Base-by-base conservation (phyloP, 2,329 filamentous ascomycete species). In the Hypocreales sp. region DNA sequence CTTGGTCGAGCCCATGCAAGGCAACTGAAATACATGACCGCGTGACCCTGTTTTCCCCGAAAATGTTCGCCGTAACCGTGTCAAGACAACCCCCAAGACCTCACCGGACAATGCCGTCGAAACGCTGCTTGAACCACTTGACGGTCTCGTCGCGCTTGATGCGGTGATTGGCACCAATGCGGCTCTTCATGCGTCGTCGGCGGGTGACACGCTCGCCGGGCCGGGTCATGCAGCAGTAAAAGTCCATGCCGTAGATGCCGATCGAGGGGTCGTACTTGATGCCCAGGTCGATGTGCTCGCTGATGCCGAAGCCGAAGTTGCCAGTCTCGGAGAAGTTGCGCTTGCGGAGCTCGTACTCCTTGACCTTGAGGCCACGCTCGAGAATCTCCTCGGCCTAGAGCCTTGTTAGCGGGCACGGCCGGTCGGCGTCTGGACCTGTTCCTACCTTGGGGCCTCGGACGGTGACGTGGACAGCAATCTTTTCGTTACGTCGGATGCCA, bases 401-500 rank as follows among this genome's bases (percentile, higher is more conserved):
- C 11, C 8, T 35, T 35, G 38, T 55, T 43, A 52, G 43, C 25
- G 6, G 15, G 10, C 16, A 5, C 4, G 14, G 9, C n/a, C 5
- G 9, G 5, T 16, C 10, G 14, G 8, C 15, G 11, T 23, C 12
- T 5, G 27, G 24, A 23, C 15, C 22, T 26, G 35, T 37, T 42
- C n/a, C n/a, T 54, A 59, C 56, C 56, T 94, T 60, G 65, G 90
- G 86, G 57, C 90, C 90, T 60, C 90, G 90, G 67, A 98, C 86
- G 57, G 90, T 98, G 58, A 98, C 90, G 72, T 98, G 90, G 48
- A 98, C 90, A 46, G 90, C 70, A 56, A 98, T 98, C 81, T 94
- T 95, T 65, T 98, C 90, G 80, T 98, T 98, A 84, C 90, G 87
- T 63, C 90, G 87, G 76, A 98, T 98, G 79, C 90, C 90, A 67